Conservation (phyloP, 78 protist genomes). For the Guillardia theta region DNA sequence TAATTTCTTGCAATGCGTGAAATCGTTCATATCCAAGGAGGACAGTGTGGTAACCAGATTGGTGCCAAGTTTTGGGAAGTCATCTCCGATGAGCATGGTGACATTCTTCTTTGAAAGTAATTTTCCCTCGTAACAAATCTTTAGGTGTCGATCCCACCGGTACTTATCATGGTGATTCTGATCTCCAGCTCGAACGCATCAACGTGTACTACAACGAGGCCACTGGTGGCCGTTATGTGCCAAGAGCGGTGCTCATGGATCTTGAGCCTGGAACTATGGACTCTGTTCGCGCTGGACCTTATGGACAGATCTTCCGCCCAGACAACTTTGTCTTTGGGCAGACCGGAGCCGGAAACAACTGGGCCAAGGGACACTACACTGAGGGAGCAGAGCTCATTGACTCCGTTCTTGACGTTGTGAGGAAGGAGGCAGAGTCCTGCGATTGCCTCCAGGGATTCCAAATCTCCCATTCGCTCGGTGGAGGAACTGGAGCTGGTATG, state of each 20-base stretch:
- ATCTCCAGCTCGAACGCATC: constrained; percentile 92
- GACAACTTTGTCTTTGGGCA: constrained; percentile 92
- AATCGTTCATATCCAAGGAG: constrained; percentile 93
- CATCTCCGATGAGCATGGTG: constrained; percentile 43
- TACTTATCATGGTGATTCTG: constrained; percentile 84
- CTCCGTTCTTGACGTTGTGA: constrained; percentile 92
- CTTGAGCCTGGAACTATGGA: constrained; percentile 98
- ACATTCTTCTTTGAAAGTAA: background rate
- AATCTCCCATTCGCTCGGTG: constrained; percentile 98
- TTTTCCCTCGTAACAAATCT: background rate
- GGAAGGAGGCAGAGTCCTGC: constrained; percentile 96
- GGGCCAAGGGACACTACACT: constrained; percentile 99
- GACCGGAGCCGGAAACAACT: constrained; percentile 93
- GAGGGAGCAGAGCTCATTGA: constrained; percentile 96
- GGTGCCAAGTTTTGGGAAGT: constrained; percentile 80
- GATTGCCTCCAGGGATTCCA: constrained; percentile 99
- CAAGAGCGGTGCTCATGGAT: constrained; percentile 97
- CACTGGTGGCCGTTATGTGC: constrained; percentile 90
- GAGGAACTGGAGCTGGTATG: constrained; percentile 99
- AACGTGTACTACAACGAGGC: constrained; percentile 97
- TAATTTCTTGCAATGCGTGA: constrained; percentile 85
- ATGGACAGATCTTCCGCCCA: constrained; percentile 93
- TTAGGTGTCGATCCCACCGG: constrained; percentile 87
- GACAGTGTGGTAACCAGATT: constrained; percentile 98
- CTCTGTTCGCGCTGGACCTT: constrained; percentile 86